These are phyloP conservation scores for Aspergillus incahuasiensis DNA, from an alignment of 495 filamentous ascomycete species.

Conservation along the genomic window DNA sequence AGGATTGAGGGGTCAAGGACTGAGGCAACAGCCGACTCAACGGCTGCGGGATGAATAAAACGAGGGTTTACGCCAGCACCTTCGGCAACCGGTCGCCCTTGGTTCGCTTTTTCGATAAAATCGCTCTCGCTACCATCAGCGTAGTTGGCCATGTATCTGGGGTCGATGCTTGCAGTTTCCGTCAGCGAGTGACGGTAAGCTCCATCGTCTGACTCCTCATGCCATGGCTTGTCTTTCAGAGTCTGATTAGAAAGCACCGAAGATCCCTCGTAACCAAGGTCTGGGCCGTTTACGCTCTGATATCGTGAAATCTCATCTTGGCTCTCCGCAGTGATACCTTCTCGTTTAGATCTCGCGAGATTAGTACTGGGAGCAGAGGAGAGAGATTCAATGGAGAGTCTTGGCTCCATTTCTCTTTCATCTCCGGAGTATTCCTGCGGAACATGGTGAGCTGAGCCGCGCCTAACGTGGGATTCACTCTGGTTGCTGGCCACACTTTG, in stretches of 20 bases:
- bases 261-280: conserved; percentile 37
- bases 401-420: conserved; percentile 33
- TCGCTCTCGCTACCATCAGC: conserved; percentile 64
- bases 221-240: conserved; percentile 40
- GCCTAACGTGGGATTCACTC: conserved; percentile 28
- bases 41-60: conserved; percentile 65
- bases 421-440: conserved; percentile 18
- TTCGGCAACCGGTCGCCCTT: conserved; percentile 60
- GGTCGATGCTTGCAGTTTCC: conserved; percentile 47
- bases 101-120: conserved; percentile 55
- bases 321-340: conserved; percentile 47
- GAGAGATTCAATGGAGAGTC: conserved; percentile 48
- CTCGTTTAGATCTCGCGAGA: conserved; percentile 47
- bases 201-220: conserved; percentile 49
- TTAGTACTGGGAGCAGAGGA: conserved; percentile 53
- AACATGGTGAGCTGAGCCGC: conserved; percentile 13
- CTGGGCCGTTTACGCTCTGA: conserved; percentile 31
- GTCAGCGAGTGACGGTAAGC: conserved; percentile 46
- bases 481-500: conserved; percentile 81
- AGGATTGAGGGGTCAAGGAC: conserved; percentile 73
- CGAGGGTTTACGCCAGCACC: conserved; percentile 67
- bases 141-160: conserved; percentile 55
- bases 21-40: conserved; percentile 86
- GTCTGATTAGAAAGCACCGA: conserved; percentile 25
- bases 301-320: conserved; percentile 41